phyloP scores from a whole-genome alignment of 2,329 filamentous ascomycete genomes.

The Dryadomyces quercivorus region DNA sequence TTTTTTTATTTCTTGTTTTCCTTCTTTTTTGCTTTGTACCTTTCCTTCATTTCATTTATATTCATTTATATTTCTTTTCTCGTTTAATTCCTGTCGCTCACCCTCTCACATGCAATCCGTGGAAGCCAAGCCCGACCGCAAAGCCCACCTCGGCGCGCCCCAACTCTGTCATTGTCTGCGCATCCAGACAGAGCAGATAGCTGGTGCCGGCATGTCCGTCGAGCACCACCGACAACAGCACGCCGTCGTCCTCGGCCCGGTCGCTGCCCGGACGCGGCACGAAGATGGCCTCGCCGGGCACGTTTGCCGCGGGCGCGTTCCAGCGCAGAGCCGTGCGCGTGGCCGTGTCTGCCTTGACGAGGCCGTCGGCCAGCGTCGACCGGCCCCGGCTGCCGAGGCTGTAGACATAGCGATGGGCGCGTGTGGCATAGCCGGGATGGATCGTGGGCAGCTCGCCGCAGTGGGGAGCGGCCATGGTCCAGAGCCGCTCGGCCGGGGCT shows the following conservation, averaged over 20 bases:
- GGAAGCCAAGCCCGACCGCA: conserved; percentile 51
- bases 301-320: conserved; percentile 41
- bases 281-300: conserved; percentile 59
- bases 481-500: neutral
- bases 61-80: too few relatives aligned
- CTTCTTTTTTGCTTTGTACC: too few relatives aligned
- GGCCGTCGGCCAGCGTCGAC: conserved; percentile 47
- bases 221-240: conserved; percentile 49
- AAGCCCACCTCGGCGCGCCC: conserved; percentile 51
- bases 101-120: conserved; percentile 36
- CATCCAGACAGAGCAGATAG: conserved; percentile 55
- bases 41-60: neutral
- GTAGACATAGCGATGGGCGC: conserved; percentile 49
- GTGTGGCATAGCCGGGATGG: conserved; percentile 42
- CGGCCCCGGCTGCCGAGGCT: conserved; percentile 41
- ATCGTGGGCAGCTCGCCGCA: conserved; percentile 54
- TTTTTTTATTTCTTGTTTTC: neutral
- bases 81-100: neutral
- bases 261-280: conserved; percentile 32
- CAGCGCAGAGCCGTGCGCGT: conserved; percentile 42
- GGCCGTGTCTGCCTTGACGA: conserved; percentile 52
- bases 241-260: conserved; percentile 47
- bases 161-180: conserved; percentile 48
- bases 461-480: conserved; percentile 37
- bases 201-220: conserved; percentile 46